Conservation (phyloP, 805 yeast genomes). For the Kuraishia piskuri region DNA sequence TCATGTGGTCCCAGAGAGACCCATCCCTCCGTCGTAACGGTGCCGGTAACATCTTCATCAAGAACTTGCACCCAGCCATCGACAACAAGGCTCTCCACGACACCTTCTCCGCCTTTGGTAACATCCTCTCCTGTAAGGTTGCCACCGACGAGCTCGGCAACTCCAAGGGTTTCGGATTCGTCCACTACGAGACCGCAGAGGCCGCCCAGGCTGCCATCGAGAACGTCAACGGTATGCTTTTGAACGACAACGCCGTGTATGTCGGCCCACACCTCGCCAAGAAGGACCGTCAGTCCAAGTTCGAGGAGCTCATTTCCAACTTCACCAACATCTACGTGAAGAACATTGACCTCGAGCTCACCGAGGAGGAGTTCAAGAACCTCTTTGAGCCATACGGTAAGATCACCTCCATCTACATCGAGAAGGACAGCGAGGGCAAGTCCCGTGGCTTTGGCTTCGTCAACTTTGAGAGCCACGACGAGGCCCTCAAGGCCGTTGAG, state of each 20-base stretch:
- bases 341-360: constrained; percentile 68
- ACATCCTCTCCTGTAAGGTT: constrained; percentile 92
- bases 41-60: constrained; percentile 94
- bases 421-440: constrained; percentile 78
- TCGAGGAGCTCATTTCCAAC: constrained; percentile 83
- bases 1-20: constrained; percentile 99
- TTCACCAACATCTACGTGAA: constrained; percentile 95
- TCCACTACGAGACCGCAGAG: constrained; percentile 89
- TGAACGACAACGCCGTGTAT: constrained; percentile 91
- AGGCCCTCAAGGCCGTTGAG: constrained; percentile 87
- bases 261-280: constrained; percentile 92
- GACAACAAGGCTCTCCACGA: constrained; percentile 99
- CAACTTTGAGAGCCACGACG: constrained; percentile 80
- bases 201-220: constrained; percentile 93
- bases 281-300: constrained; percentile 90
- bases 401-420: constrained; percentile 76
- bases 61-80: constrained; percentile 96
- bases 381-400: constrained; percentile 69
- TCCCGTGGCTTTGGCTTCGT: constrained; percentile 95
- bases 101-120: constrained; percentile 95
- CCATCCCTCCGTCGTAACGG: constrained; percentile 93
- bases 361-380: constrained; percentile 62
- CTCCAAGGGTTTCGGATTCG: constrained; percentile 96
- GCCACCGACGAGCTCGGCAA: constrained; percentile 88
- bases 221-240: constrained; percentile 95